Conservation (phyloP, 2,329 filamentous ascomycete species). For the Sclerotinia subarctica region DNA sequence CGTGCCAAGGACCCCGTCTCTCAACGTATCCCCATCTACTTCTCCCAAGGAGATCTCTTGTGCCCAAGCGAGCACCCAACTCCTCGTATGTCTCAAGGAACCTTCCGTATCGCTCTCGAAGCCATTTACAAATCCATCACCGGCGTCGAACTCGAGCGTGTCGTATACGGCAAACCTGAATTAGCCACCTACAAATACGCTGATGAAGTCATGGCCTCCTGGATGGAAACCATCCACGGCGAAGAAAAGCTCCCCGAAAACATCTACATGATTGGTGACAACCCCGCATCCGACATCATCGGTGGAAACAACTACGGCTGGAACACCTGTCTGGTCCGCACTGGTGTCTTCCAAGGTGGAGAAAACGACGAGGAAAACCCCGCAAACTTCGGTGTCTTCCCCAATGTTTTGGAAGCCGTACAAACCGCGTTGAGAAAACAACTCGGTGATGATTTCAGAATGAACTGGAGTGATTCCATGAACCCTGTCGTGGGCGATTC, state of each 20-base stretch:
- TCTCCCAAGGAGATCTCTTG: conserved; percentile 61
- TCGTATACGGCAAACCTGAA: conserved; percentile 74
- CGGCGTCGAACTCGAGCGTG: conserved; percentile 68
- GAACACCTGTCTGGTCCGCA: conserved; percentile 77
- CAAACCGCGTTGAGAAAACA: conserved; percentile 65
- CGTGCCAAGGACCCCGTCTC: conserved; percentile 62
- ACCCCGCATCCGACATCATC: conserved; percentile 70
- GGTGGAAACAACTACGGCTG: conserved; percentile 79
- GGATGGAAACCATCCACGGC: conserved; percentile 74
- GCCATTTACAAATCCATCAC: conserved; percentile 71
- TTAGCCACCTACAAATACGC: conserved; percentile 76
- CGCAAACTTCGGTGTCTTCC: conserved; percentile 73
- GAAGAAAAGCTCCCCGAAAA: conserved; percentile 51
- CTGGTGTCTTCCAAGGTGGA: conserved; percentile 61
- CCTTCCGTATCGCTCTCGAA: conserved; percentile 72
- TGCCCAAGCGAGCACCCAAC: conserved; percentile 64
- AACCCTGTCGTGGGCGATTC: conserved; percentile 62
- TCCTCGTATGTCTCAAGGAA: conserved; percentile 69
- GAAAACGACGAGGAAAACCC: conserved; percentile 75
- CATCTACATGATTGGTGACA: conserved; percentile 76
- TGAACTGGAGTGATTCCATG: conserved; percentile 67
- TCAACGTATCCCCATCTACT: conserved; percentile 71
- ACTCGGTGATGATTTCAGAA: conserved; percentile 70
- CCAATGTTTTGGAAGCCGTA: conserved; percentile 69
- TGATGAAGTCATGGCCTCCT: conserved; percentile 67